phyloP scores from a whole-genome alignment of 1,139 yeast species.

The Candida mesenterica region DNA sequence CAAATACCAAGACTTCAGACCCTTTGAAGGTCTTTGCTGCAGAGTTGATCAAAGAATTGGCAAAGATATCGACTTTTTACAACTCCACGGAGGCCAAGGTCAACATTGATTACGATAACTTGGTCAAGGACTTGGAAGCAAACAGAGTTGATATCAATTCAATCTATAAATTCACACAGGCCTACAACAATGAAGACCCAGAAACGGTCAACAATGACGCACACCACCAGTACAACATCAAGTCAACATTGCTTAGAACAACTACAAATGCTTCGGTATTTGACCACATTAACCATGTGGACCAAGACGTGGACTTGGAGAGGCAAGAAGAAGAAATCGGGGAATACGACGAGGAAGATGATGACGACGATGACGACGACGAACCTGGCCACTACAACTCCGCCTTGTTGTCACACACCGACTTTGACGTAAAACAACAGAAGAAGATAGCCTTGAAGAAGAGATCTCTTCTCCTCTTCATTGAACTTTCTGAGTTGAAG shows the following conservation, averaged over 20 bases:
- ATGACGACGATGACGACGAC: constrained; percentile 36
- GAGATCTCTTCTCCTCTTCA: constrained; percentile 64
- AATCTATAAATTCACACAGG: constrained; percentile 29
- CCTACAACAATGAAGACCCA: constrained; percentile 20
- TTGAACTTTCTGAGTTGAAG: constrained; percentile 76
- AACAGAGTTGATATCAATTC: constrained; percentile 31
- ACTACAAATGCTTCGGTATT: constrained; percentile 30
- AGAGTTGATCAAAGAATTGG: constrained; percentile 55
- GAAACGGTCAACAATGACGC: constrained; percentile 18
- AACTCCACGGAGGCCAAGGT: constrained; percentile 48
- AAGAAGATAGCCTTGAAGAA: constrained; percentile 66
- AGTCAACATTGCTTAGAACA: constrained; percentile 29
- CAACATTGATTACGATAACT: constrained; percentile 41
- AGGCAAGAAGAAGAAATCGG: constrained; percentile 17
- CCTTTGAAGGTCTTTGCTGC: constrained; percentile 50
- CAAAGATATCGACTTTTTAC: constrained; percentile 58
- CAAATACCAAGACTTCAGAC: constrained; percentile 27
- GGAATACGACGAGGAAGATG: constrained; percentile 18
- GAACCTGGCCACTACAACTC: constrained; percentile 39
- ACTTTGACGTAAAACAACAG: constrained; percentile 50
- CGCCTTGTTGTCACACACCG: constrained; percentile 44
- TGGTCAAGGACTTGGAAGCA: constrained; percentile 38
- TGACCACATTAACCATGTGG: constrained; percentile 27
- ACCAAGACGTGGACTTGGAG: constrained; percentile 19
- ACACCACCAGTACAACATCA: constrained; percentile 26